Conservation (phyloP, 2,329 filamentous ascomycete species). For the Alternaria sp. region DNA sequence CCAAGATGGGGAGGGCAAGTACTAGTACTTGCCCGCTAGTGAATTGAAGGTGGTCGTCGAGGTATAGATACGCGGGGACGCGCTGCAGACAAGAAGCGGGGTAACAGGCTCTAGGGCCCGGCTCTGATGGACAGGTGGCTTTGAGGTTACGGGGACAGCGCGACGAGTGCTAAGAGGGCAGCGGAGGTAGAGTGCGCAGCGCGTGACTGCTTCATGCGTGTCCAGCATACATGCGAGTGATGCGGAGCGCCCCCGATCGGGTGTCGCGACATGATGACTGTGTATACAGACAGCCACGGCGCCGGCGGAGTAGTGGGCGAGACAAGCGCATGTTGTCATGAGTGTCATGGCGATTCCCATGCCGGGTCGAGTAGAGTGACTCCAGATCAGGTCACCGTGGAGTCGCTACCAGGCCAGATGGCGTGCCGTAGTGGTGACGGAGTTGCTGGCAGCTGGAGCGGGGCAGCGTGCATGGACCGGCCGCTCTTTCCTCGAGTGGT, state of each 20-base stretch:
- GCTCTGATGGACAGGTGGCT: conserved; percentile 46
- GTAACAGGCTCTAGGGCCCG: conserved; percentile 40
- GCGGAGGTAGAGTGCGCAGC: conserved; percentile 33
- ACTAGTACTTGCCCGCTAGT: conserved; percentile 32
- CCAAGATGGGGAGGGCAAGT: conserved; percentile 25
- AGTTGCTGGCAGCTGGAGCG: conserved; percentile 7
- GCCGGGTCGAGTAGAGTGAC: background rate
- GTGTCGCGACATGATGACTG: conserved; percentile 22
- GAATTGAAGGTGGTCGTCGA: conserved; percentile 7
- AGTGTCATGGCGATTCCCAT: background rate
- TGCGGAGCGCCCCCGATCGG: conserved; percentile 33
- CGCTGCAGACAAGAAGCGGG: conserved; percentile 45
- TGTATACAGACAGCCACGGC: background rate
- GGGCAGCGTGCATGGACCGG: conserved; percentile 24
- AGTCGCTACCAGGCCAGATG: background rate
- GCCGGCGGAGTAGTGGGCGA: background rate
- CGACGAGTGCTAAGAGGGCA: conserved; percentile 33
- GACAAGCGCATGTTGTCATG: conserved; percentile 7
- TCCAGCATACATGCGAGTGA: conserved; percentile 36
- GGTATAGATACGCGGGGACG: conserved; percentile 38
- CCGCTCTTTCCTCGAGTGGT: conserved; percentile 21
- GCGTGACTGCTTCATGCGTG: conserved; percentile 43
- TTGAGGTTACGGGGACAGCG: conserved; percentile 40
- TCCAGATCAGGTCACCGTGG: background rate
- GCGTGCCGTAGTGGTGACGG: conserved; percentile 6